Evolutionary conservation across 176 grass and related monocot genomes (phyloP), one percentile per base, ranked within the genome.

Genomic region (Rhipidocladum racemiflorum): DNA sequence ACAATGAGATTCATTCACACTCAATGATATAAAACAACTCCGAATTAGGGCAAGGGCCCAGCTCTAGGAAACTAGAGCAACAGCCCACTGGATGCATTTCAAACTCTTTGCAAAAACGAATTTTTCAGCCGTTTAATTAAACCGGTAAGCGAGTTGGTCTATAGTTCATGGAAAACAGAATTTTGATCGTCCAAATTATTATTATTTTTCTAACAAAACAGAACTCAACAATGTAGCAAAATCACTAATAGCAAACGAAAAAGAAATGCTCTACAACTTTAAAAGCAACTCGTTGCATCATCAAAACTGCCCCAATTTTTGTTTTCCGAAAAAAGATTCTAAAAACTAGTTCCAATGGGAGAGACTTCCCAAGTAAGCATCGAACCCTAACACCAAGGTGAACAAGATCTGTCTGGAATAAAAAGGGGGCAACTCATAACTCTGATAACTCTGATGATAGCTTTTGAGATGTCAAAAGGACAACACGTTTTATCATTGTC

Each of bases 311-410:
- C 42, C 68, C 24, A 13, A 56, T 3, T 56, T 17, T 9, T 70
- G 15, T 57, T 24, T 34, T 8, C 36, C 28, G 25, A 74, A 49
- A 46, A 48, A 50, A 10, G 21, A 61, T 2, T 8, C 1, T 15
- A 38, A 43, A 36, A 46, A 75, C 10, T 45, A 53, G 29, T 61
- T n/a, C 43, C 63, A 79, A 34, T 57, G 28, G 39, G 43, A 38
- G 40, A 36, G 68, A 56, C 11, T 49, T 65, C 5, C 32, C 34
- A 54, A 78, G 27, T 21, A 78, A 72, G 27, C 50, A 51, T 44
- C 73, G 25, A 76, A 61, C 42, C 55, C 73, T 83, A 81, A 71
- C 32, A 66, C 29, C 57, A 74, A 35, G 20, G 59, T 75, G 51
- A 60, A 29, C 51, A 61, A 42, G 63, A 66, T 59, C 63, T 16